Percentiles rank a stretch among this genome's conserved stretches.
These are phyloP conservation scores for Pinus taeda DNA, from an alignment of 75 land plant genomes.

Conservation along the genomic window DNA sequence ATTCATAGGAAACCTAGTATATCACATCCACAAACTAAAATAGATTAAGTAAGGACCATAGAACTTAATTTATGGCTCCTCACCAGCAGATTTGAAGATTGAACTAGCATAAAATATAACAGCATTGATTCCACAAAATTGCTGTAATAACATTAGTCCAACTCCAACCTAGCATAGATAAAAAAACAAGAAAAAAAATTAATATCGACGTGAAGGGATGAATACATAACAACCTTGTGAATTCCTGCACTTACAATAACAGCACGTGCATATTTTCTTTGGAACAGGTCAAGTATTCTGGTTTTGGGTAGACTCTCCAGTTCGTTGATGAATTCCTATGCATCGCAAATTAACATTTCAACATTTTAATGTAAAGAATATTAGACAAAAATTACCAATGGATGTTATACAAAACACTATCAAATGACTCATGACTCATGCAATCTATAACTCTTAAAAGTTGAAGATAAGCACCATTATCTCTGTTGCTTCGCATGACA, in stretches of 20 bases:
- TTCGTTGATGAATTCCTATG: slow-evolving; percentile 17
- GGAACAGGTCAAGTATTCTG: slow-evolving; percentile 40
- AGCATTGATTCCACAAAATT: slow-evolving; percentile 29
- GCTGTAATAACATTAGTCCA: slow-evolving; percentile 28
- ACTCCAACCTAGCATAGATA: slow-evolving; percentile 21
- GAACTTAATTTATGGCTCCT: slow-evolving; percentile 36
- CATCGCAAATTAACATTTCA: too few relatives aligned
- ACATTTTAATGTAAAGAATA: too few relatives aligned
- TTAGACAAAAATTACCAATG: too few relatives aligned
- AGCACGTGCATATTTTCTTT: slow-evolving; percentile 33
- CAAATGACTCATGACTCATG: too few relatives aligned
- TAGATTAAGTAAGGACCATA: slow-evolving; percentile 3
- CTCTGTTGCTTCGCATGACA: slow-evolving; percentile 64
- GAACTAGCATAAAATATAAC: slow-evolving; percentile 26
- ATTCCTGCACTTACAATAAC: slow-evolving; percentile 43
- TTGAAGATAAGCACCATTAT: slow-evolving; percentile 41
- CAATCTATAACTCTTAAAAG: too few relatives aligned
- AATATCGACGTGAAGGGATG: background rate
- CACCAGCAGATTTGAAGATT: slow-evolving; percentile 35
- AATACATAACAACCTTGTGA: background rate
- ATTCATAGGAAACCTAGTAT: background rate
- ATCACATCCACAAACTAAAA: background rate
- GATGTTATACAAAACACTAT: too few relatives aligned
- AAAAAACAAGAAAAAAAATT: background rate
- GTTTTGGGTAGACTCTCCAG: slow-evolving; percentile 34